phyloP scores from a whole-genome alignment of 1,284 basidiomycete genomes.

The Cystobasidium slooffiae region DNA sequence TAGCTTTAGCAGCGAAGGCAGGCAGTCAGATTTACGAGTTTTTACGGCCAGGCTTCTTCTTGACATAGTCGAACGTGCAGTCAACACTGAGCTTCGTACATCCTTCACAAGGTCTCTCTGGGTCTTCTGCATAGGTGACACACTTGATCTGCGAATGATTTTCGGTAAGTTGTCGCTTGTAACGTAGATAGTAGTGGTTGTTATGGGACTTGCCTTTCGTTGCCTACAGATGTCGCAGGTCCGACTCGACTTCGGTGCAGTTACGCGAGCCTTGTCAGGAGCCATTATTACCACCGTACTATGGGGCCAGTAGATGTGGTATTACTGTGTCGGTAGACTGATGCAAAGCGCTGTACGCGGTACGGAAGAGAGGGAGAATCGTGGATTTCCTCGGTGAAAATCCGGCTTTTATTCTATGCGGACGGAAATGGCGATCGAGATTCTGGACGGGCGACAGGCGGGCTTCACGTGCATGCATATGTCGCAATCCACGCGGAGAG shows the following conservation, averaged over 20 bases:
- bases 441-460: too few relatives aligned
- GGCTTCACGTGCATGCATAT: too few relatives aligned
- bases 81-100: conserved; percentile 14
- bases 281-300: neutral
- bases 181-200: neutral
- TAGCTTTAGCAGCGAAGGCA: too few relatives aligned
- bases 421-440: too few relatives aligned
- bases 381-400: conserved; percentile 2
- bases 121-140: conserved; percentile 16
- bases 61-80: conserved; percentile 27
- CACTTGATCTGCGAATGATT: conserved; percentile 22
- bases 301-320: too few relatives aligned
- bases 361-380: neutral
- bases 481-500: too few relatives aligned
- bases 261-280: conserved; percentile 3
- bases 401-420: neutral
- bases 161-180: neutral
- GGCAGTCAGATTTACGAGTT: conserved; percentile 7
- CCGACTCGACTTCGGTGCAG: conserved; percentile 2
- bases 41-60: conserved; percentile 37
- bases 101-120: conserved; percentile 14
- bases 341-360: neutral
- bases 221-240: conserved; percentile 26
- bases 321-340: neutral
- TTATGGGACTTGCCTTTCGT: neutral